These are phyloP conservation scores for Teratosphaeriaceae sp. DNA, from an alignment of 2,329 filamentous ascomycete genomes.

Conservation along the genomic window DNA sequence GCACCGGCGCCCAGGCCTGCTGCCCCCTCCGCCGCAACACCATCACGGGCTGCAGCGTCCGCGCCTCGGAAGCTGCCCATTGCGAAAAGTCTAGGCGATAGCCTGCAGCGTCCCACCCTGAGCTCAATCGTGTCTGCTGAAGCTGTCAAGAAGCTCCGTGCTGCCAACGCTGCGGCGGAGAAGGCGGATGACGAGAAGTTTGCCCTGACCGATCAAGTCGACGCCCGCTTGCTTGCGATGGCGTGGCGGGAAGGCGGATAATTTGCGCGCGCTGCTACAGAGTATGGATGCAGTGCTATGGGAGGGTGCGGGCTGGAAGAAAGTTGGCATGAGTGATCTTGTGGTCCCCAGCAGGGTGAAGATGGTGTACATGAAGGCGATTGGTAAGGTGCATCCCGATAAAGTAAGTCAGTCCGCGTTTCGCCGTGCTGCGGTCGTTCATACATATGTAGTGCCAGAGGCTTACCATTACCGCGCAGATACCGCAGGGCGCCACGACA, in stretches of 20 bases:
- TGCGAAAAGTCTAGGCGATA: conserved; percentile 18
- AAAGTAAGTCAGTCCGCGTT: conserved; percentile 65
- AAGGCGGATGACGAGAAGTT: conserved; percentile 89
- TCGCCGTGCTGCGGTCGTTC: too few species aligned
- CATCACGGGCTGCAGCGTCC: conserved; percentile 6
- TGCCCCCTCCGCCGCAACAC: conserved; percentile 36
- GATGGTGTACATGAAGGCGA: conserved; percentile 97
- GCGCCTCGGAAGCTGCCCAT: conserved; percentile 11
- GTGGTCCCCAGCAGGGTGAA: conserved; percentile 94
- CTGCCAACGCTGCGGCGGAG: conserved; percentile 79
- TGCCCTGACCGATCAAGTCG: conserved; percentile 76
- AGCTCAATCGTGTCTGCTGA: conserved; percentile 45
- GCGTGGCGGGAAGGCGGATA: conserved; percentile 89
- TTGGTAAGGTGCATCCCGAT: conserved; percentile 96
- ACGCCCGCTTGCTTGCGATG: conserved; percentile 71
- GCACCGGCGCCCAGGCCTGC: conserved; percentile 54
- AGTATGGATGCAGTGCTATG: conserved; percentile 86
- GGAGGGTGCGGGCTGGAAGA: conserved; percentile 93
- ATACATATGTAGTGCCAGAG: too few species aligned
- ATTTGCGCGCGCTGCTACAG: conserved; percentile 77
- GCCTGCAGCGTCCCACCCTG: conserved; percentile 21
- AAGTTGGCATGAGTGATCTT: conserved; percentile 87
- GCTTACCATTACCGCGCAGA: conserved; percentile 34
- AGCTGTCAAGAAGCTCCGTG: conserved; percentile 74
- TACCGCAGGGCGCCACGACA: conserved; percentile 56